A percentile compares a stretch with the other conserved stretches of the same genome.
Conservation (phyloP, 2,329 filamentous ascomycete genomes). For the Furcasterigmium sp. region DNA sequence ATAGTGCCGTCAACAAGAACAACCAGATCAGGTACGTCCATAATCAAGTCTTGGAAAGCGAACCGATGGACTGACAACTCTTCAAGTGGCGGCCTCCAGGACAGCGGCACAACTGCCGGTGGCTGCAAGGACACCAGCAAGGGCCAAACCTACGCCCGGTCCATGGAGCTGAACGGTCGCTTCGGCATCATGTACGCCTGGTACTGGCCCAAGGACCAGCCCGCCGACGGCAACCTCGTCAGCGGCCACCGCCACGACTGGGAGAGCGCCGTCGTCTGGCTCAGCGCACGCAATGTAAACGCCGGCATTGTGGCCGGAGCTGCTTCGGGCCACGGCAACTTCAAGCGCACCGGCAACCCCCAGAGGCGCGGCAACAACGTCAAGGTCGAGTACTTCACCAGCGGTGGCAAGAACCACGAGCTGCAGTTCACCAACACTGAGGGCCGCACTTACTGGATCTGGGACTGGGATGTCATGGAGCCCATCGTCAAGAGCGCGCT, state of each 20-base stretch:
- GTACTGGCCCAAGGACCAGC: constrained; percentile 12
- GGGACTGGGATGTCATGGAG: constrained; percentile 3
- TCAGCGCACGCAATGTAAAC: constrained; percentile 16
- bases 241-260: constrained; percentile 34
- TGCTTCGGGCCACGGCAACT: constrained; percentile 31
- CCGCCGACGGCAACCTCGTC: constrained; percentile 5
- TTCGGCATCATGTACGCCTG: constrained; percentile 36
- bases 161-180: constrained; percentile 17
- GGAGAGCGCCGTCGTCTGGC: constrained; percentile 28
- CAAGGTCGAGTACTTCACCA: constrained; percentile 5
- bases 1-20: constrained; percentile 3
- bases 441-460: constrained; percentile 4
- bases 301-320: constrained; percentile 27
- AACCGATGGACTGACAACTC: constrained; percentile 14
- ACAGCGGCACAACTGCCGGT: constrained; percentile 18
- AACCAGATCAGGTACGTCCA: background rate
- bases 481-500: constrained; percentile 4
- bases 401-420: constrained; percentile 3
- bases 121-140: background rate
- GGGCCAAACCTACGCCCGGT: constrained; percentile 16
- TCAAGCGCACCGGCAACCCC: constrained; percentile 8
- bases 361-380: constrained; percentile 4
- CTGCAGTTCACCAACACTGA: constrained; percentile 3
- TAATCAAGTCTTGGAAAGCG: constrained; percentile 27
- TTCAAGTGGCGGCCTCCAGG: constrained; percentile 25